Conservation (phyloP, 106 monocot genomes). For the Vanilla planifolia region DNA sequence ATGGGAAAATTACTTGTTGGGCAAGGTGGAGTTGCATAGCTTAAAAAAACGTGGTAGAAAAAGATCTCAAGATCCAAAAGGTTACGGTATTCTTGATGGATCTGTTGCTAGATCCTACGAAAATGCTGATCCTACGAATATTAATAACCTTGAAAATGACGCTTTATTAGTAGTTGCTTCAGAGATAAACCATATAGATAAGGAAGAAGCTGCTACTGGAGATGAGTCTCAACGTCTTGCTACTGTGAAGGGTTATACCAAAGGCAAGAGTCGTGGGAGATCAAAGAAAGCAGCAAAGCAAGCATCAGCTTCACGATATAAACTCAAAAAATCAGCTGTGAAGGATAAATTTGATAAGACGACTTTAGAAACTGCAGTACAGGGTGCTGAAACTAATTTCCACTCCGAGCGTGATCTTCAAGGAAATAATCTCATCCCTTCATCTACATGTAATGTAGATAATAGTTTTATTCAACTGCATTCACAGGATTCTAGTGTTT, state of each 20-base stretch:
- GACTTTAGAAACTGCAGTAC: constrained; percentile 9
- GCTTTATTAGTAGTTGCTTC: constrained; percentile 80
- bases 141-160: constrained; percentile 72
- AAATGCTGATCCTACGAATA: constrained; percentile 45
- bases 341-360: constrained; percentile 5
- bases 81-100: constrained; percentile 86
- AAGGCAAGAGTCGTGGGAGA: constrained; percentile 38
- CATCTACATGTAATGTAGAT: constrained; percentile 7
- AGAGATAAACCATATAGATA: constrained; percentile 33
- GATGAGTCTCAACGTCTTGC: constrained; percentile 10
- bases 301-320: constrained; percentile 13
- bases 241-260: constrained; percentile 13
- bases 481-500: constrained; percentile 5
- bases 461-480: constrained; percentile 22
- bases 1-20: constrained; percentile 93
- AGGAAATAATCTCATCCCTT: constrained; percentile 2
- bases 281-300: constrained; percentile 17
- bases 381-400: constrained; percentile 8
- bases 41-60: constrained; percentile 57
- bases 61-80: constrained; percentile 65
- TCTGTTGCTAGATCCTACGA: constrained; percentile 36
- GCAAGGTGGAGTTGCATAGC: constrained; percentile 69
- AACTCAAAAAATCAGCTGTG: constrained; percentile 14
- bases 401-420: constrained; percentile 3
- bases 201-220: constrained; percentile 25